Base-by-base conservation (phyloP, 495 filamentous ascomycete genomes). In the Annulohypoxylon nitens region DNA sequence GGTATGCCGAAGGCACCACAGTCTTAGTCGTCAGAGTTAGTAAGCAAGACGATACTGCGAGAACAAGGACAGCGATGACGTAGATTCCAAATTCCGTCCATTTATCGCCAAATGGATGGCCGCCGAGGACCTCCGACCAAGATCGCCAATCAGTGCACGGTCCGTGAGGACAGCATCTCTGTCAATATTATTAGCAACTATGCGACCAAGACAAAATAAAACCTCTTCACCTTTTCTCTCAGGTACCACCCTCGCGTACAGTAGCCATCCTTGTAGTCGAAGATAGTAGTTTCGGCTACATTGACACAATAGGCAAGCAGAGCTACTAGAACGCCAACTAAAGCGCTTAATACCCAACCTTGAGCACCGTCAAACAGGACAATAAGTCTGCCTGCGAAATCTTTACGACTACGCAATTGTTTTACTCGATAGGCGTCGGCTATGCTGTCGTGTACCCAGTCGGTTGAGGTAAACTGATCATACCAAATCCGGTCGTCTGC, bases 371-470 rank as follows among this genome's bases (percentile, higher is more conserved):
- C 96, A 61, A 97, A 92, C 82, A 90, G 87, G 2, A 92, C 88
- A 41, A 89, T 80, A 23, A 97, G 73, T 45, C 93, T 90, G 5
- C 95, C 96, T 65, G 92, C 90, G 53, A 97, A 84, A 79, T 95
- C 96, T 80, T 93, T 97, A 5, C 95, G 86, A 69, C 86, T 89
- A 50, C 93, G 88, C 30, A 98, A 86, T 54, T 90, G 90, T 73
- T 95, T 97, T 41, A 97, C 89, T 50, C 96, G 91, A 61, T 91
- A 92, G 48, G 94, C 93, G 80, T 99, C 96, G 75, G 95, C 94
- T 70, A 98, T 97, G 79, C 93, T 96, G 75, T 99, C 96, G 77
- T 97, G 94, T 7, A 99, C 96, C 96, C 95, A 98, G 80, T 99
- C 96, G 74, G 95, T 98, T 9, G 93, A 97, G 5, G 95, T 98